Conservation (phyloP, 1,284 basidiomycete genomes). For the Ustilago trichophora region DNA sequence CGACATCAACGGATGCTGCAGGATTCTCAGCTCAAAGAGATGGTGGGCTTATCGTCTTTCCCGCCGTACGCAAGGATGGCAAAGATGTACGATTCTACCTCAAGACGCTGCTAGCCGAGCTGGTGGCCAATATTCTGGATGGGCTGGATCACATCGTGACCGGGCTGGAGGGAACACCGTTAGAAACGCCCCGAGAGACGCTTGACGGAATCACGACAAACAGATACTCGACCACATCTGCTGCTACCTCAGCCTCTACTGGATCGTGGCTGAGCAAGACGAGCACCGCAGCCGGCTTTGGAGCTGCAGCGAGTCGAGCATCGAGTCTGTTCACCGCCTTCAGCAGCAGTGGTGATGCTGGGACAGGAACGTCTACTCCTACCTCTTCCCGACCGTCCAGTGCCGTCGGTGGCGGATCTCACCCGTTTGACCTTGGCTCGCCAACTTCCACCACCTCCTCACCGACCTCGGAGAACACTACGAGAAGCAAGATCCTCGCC, state of each 20-base stretch:
- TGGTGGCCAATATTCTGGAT: constrained; percentile 57
- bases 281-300: constrained; percentile 18
- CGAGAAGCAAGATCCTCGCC: constrained; percentile 32
- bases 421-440: constrained; percentile 27
- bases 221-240: constrained; percentile 3
- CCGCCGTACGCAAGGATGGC: constrained; percentile 59
- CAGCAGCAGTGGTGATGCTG: constrained; percentile 17
- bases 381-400: constrained; percentile 25
- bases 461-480: constrained; percentile 35
- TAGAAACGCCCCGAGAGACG: constrained; percentile 65
- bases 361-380: constrained; percentile 9
- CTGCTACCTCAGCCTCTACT: constrained; percentile 6
- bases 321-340: constrained; percentile 51
- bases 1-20: constrained; percentile 14
- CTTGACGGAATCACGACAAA: constrained; percentile 46
- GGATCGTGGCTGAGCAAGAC: constrained; percentile 34
- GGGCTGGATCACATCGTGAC: constrained; percentile 51
- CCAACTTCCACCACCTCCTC: constrained; percentile 15
- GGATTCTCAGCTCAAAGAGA: constrained; percentile 53
- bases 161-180: constrained; percentile 53
- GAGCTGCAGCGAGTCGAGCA: constrained; percentile 40
- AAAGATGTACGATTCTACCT: constrained; percentile 65
- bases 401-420: constrained; percentile 44
- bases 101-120: constrained; percentile 57
- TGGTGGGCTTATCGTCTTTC: constrained; percentile 60